A percentile compares a stretch with the other conserved stretches of the same genome.
phyloP scores from a whole-genome alignment of 768 basidiomycete species.

The Clitopilus hobsonii region DNA sequence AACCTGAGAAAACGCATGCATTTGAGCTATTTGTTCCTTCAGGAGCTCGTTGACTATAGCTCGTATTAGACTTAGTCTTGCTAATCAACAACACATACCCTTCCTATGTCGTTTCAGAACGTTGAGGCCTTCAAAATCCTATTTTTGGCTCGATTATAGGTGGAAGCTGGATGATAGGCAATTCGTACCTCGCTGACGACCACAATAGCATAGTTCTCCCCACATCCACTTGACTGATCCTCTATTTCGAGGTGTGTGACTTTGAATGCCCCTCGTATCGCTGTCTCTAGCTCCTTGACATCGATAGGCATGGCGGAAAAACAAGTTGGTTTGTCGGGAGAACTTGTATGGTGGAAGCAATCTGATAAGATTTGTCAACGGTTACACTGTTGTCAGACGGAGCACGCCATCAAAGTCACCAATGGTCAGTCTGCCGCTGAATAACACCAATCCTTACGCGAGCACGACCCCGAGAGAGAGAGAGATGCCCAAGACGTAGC shows the following conservation, averaged over 20 bases:
- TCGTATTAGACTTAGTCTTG: conserved; percentile 4
- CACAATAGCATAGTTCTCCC: conserved; percentile 69
- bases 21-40: conserved; percentile 68
- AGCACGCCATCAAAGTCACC: neutral
- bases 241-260: conserved; percentile 68
- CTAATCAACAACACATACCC: conserved; percentile 36
- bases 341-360: neutral
- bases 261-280: conserved; percentile 59
- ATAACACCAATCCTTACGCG: too few species aligned
- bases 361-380: neutral
- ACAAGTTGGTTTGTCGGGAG: neutral
- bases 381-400: neutral
- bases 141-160: neutral
- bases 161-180: neutral
- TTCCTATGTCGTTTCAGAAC: conserved; percentile 74
- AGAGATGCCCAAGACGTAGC: too few species aligned
- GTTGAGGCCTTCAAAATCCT: conserved; percentile 76
- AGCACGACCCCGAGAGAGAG: too few species aligned
- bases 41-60: conserved; percentile 68
- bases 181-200: conserved; percentile 69
- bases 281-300: conserved; percentile 48
- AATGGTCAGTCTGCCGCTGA: neutral
- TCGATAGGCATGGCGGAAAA: conserved; percentile 55
- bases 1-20: conserved; percentile 91
- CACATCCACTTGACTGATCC: conserved; percentile 78